Base-by-base conservation (phyloP, 202 grass and related monocot genomes). In the Dendrocalamus latiflorus region DNA sequence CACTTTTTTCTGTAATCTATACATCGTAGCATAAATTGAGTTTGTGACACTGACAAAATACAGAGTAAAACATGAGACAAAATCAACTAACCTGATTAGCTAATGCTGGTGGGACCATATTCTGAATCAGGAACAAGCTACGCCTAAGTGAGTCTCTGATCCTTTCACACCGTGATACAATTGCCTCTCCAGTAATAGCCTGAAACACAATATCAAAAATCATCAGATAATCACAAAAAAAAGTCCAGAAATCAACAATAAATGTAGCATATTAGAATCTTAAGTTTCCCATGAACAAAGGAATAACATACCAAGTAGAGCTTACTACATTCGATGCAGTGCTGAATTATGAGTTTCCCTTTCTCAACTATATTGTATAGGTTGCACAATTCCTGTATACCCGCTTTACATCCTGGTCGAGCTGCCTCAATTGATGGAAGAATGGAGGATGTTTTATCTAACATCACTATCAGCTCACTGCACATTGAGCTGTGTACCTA, bases 381-480 rank as follows among this genome's bases (percentile, higher is more conserved):
- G 71, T 83, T 91, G 75, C 96, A 98, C 65, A 98, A 71, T 74
- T 90, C 96, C 73, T 92, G 96, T 66, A 98, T 98, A 53, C 96
- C 96, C 28, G 88, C 82, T n/a, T n/a, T n/a, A n/a, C n/a, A n/a
- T n/a, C n/a, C n/a, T n/a, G n/a, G n/a, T n/a, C n/a, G n/a, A n/a
- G 91, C 89, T 56, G 90, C 90, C 85, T 98, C 96, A 83, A 95
- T 98, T 79, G 85, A 89, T 5, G 93, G 93, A 81, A 98, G 91
- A 87, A 98, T 90, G 60, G 74, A 92, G 65, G 83, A 75, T 20
- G 92, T 67, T 80, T 72, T 98, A 75, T 98, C 87, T 69, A 98
- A 68, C 76, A 98, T 84, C 72, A 89, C 86, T 79, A 61, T 90
- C 77, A 98, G 82, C 57, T 91, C 80, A 63, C 16, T 73, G 76